A percentile compares a stretch with the other conserved stretches of the same genome.
Evolutionary conservation across 2,329 filamentous ascomycete genomes (phyloP).

Genomic region (Coniochaeta sp.): DNA sequence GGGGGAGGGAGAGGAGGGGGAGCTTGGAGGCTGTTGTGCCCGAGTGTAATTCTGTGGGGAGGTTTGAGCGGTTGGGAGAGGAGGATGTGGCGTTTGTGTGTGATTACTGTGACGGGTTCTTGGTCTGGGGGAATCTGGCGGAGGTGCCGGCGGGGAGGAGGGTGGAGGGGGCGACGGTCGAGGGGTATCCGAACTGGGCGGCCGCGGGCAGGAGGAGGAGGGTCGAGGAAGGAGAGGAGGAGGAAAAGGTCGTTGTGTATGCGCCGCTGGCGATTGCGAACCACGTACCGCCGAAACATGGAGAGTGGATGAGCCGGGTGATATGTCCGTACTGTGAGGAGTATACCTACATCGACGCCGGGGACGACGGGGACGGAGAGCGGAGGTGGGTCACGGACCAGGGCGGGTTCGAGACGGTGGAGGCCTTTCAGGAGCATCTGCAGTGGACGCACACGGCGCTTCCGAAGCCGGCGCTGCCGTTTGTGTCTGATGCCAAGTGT

Average conservation of each 20-base stretch:
- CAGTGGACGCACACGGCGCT: slow-evolving; percentile 46
- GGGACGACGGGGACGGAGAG: slow-evolving; percentile 43
- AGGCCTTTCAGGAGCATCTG: slow-evolving; percentile 44
- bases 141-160: slow-evolving; percentile 40
- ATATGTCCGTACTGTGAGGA: slow-evolving; percentile 51
- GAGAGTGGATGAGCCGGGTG: slow-evolving; percentile 44
- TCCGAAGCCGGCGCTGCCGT: slow-evolving; percentile 19
- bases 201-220: slow-evolving; percentile 32
- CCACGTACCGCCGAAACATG: slow-evolving; percentile 40
- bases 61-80: slow-evolving; percentile 47
- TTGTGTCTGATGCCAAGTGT: neutral
- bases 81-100: slow-evolving; percentile 50
- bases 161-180: slow-evolving; percentile 15
- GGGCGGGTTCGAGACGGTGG: slow-evolving; percentile 38
- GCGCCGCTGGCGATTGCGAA: slow-evolving; percentile 51
- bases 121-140: slow-evolving; percentile 50
- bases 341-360: slow-evolving; percentile 37
- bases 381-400: slow-evolving; percentile 39
- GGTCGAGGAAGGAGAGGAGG: slow-evolving; percentile 29
- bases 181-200: slow-evolving; percentile 40
- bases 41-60: slow-evolving; percentile 43
- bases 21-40: slow-evolving; percentile 38
- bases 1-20: slow-evolving; percentile 8
- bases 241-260: slow-evolving; percentile 45
- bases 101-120: slow-evolving; percentile 53